A percentile compares a stretch with the other conserved stretches of the same genome.
phyloP scores from a whole-genome alignment of 768 basidiomycete genomes.

The Amanita polypyramis region DNA sequence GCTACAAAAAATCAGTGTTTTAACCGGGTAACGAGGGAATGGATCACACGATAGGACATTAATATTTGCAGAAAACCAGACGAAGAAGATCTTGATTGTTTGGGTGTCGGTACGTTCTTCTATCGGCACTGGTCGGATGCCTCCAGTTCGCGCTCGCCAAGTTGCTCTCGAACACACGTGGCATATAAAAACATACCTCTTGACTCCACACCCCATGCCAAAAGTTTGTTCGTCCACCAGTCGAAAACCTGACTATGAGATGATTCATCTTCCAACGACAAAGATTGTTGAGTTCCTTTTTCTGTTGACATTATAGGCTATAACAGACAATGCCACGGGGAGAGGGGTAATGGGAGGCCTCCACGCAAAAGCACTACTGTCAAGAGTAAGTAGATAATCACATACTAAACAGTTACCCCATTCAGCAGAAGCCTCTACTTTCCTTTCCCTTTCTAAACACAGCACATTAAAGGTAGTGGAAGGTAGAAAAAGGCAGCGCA shows the following conservation, averaged over 20 bases:
- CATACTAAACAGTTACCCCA: too few relatives aligned
- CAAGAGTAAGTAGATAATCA: too few relatives aligned
- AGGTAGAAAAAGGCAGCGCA: too few relatives aligned
- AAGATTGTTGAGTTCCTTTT: background rate
- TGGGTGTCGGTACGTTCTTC: conserved; percentile 51
- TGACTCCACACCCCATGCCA: conserved; percentile 20
- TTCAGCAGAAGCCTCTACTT: too few relatives aligned
- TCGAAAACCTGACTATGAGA: background rate
- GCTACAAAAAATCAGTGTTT: conserved; percentile 17
- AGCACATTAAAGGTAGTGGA: too few relatives aligned
- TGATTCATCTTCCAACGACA: background rate
- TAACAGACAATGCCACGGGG: background rate
- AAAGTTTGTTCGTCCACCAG: background rate
- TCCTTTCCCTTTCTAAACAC: too few relatives aligned
- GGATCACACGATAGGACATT: conserved; percentile 47
- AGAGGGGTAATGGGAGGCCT: too few relatives aligned
- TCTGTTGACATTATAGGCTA: background rate
- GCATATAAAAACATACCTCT: conserved; percentile 16
- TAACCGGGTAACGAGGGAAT: background rate
- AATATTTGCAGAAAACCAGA: conserved; percentile 67
- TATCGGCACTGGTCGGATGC: conserved; percentile 44
- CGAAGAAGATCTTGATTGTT: conserved; percentile 62
- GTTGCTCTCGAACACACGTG: background rate
- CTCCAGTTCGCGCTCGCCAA: conserved; percentile 15
- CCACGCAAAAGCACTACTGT: too few relatives aligned